These are phyloP conservation scores for Sugiyamaella chiloensis DNA, from an alignment of 805 yeast species.

Conservation along the genomic window DNA sequence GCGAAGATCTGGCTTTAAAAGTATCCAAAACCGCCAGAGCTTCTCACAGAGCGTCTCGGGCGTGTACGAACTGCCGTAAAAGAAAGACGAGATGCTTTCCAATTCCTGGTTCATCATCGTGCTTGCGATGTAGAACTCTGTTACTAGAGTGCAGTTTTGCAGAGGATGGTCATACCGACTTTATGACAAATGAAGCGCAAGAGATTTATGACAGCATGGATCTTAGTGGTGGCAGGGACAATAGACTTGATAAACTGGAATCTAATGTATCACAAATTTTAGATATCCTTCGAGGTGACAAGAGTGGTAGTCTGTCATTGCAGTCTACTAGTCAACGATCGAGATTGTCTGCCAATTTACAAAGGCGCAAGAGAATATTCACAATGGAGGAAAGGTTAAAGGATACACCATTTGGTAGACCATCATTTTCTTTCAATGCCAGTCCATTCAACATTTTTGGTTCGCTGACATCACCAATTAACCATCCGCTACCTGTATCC, in stretches of 20 bases:
- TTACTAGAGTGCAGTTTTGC: conserved; percentile 52
- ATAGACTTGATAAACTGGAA: conserved; percentile 16
- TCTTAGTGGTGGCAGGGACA: conserved; percentile 18
- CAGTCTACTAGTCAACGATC: background rate
- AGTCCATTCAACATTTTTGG: conserved; percentile 47
- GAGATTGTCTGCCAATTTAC: conserved; percentile 2
- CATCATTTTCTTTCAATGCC: conserved; percentile 38
- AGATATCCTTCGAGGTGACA: conserved; percentile 9
- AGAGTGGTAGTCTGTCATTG: background rate
- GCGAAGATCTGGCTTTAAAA: conserved; percentile 2
- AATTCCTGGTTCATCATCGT: conserved; percentile 43
- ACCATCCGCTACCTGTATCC: conserved; percentile 38
- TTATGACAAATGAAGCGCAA: background rate
- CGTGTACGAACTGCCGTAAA: conserved; percentile 54
- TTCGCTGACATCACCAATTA: conserved; percentile 32
- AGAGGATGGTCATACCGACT: conserved; percentile 14
- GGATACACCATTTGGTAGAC: conserved; percentile 34
- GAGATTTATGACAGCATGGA: conserved; percentile 8
- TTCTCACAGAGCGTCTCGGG: conserved; percentile 43
- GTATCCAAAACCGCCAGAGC: conserved; percentile 5
- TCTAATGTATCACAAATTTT: conserved; percentile 10
- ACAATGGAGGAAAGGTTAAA: conserved; percentile 11
- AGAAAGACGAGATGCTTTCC: conserved; percentile 64
- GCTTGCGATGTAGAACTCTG: conserved; percentile 58
- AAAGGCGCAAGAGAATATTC: conserved; percentile 5